Conservation (phyloP, 2,329 filamentous ascomycete genomes). For the Ophiostoma novo-ulmi region DNA sequence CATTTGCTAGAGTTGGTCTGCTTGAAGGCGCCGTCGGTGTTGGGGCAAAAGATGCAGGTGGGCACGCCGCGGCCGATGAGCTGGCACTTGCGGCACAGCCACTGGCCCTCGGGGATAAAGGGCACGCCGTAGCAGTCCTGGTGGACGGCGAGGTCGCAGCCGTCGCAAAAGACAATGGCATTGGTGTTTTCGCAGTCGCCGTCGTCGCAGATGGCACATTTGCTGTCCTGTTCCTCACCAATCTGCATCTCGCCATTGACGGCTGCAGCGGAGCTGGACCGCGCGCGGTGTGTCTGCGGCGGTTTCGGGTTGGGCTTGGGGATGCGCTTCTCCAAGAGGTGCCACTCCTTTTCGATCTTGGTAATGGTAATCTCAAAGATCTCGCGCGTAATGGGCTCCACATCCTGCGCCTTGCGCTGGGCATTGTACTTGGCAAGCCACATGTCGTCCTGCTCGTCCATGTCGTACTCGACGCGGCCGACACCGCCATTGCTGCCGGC, state of each 20-base stretch:
- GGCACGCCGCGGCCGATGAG: slow-evolving; percentile 87
- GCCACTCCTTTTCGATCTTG: slow-evolving; percentile 98
- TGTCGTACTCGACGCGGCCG: slow-evolving; percentile 93
- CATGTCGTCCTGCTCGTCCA: slow-evolving; percentile 98
- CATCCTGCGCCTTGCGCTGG: slow-evolving; percentile 65
- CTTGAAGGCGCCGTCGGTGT: slow-evolving; percentile 96
- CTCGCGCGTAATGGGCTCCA: slow-evolving; percentile 82
- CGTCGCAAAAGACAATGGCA: slow-evolving; percentile 97
- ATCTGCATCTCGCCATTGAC: slow-evolving; percentile 84
- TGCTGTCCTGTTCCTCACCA: slow-evolving; percentile 92
- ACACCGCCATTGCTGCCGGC: slow-evolving; percentile 43
- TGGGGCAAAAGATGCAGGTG: slow-evolving; percentile 97
- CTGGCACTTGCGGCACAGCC: slow-evolving; percentile 95
- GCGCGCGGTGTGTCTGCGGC: slow-evolving; percentile 85
- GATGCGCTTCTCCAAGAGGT: slow-evolving; percentile 90
- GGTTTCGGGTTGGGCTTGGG: slow-evolving; percentile 96
- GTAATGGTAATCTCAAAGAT: slow-evolving; percentile 98
- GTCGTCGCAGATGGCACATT: slow-evolving; percentile 96
- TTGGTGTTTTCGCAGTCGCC: slow-evolving; percentile 99
- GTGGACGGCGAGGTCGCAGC: slow-evolving; percentile 93
- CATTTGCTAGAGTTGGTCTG: slow-evolving; percentile 95
- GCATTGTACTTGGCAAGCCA: slow-evolving; percentile 85
- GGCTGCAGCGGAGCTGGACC: slow-evolving; percentile 88
- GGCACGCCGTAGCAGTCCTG: slow-evolving; percentile 98
- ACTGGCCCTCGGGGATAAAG: slow-evolving; percentile 97